Conservation (phyloP, 2,329 filamentous ascomycete genomes). For the Sporothrix brunneoviolacea region DNA sequence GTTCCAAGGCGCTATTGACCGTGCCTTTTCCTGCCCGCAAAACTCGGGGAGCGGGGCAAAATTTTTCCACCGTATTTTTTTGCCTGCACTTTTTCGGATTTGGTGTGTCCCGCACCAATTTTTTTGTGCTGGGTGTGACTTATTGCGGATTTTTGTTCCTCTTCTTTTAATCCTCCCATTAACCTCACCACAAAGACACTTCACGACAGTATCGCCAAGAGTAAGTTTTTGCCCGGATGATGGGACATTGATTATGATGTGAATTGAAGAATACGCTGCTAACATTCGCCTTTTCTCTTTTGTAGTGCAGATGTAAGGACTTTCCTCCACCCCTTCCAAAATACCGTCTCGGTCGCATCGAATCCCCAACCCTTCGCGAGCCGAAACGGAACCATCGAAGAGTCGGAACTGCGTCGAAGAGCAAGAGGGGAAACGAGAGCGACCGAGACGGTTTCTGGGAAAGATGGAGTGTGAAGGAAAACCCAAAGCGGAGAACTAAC, state of each 20-base stretch:
- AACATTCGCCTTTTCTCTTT: slow-evolving; percentile 9
- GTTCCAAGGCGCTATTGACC: too few species aligned
- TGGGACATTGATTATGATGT: background rate
- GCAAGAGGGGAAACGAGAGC: background rate
- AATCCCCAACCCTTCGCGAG: too few species aligned
- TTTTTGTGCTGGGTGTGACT: slow-evolving; percentile 10
- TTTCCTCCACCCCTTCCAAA: slow-evolving; percentile 3
- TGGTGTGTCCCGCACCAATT: slow-evolving; percentile 20
- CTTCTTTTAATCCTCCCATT: slow-evolving; percentile 7
- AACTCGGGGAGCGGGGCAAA: slow-evolving; percentile 7
- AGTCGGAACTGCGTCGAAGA: too few species aligned
- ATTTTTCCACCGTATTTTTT: slow-evolving; percentile 15
- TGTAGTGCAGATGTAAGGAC: slow-evolving; percentile 83
- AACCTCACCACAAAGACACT: slow-evolving; percentile 12
- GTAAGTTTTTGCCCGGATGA: slow-evolving; percentile 15
- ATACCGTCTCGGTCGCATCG: too few species aligned
- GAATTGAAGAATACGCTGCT: background rate
- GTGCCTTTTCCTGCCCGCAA: too few species aligned
- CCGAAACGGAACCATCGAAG: too few species aligned
- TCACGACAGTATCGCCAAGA: slow-evolving; percentile 21
- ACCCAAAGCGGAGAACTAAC: slow-evolving; percentile 5
- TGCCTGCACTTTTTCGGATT: slow-evolving; percentile 12
- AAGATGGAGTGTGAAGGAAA: too few species aligned
- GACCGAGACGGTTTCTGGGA: too few species aligned
- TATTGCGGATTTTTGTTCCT: slow-evolving; percentile 13